Percentiles rank a stretch among this genome's conserved stretches.
Conservation (phyloP, 2,329 filamentous ascomycete species). For the Neurospora crassa region DNA sequence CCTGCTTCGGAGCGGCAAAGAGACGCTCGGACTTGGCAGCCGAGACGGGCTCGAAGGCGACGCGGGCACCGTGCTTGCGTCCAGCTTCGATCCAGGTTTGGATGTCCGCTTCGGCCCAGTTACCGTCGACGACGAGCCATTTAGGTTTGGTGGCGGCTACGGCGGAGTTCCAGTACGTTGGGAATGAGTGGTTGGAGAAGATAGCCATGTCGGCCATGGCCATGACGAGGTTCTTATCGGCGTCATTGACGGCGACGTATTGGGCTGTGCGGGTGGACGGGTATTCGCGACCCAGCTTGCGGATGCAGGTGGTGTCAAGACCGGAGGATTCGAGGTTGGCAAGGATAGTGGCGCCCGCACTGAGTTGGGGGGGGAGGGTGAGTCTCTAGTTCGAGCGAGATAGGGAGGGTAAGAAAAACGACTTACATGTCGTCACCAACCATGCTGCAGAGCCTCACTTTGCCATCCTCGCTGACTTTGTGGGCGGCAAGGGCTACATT, state of each 20-base stretch:
- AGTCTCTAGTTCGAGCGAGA: not conserved
- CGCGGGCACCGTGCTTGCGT: conserved; percentile 42
- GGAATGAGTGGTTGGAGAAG: conserved; percentile 48
- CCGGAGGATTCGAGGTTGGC: conserved; percentile 53
- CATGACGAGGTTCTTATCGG: conserved; percentile 71
- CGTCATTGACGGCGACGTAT: conserved; percentile 84
- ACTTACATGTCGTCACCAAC: conserved; percentile 67
- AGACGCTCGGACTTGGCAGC: conserved; percentile 64
- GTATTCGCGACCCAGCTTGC: conserved; percentile 39
- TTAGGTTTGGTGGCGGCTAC: conserved; percentile 50
- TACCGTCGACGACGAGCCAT: conserved; percentile 79
- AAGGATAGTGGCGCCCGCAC: conserved; percentile 65
- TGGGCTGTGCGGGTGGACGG: conserved; percentile 65
- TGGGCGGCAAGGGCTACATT: conserved; percentile 85
- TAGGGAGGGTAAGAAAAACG: not conserved
- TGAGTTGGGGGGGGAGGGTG: conserved; percentile 19
- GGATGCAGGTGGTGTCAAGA: conserved; percentile 56
- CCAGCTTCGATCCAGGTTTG: conserved; percentile 57
- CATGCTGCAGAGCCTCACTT: conserved; percentile 68
- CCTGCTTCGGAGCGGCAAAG: conserved; percentile 38
- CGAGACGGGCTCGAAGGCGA: conserved; percentile 87
- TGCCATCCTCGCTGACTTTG: conserved; percentile 46
- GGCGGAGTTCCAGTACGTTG: conserved; percentile 49
- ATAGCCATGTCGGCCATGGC: conserved; percentile 96
- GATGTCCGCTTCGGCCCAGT: conserved; percentile 64